A percentile compares a stretch with the other conserved stretches of the same genome.
Evolutionary conservation across 768 basidiomycete species (phyloP).

Genomic region (Gymnopilus dilepis): DNA sequence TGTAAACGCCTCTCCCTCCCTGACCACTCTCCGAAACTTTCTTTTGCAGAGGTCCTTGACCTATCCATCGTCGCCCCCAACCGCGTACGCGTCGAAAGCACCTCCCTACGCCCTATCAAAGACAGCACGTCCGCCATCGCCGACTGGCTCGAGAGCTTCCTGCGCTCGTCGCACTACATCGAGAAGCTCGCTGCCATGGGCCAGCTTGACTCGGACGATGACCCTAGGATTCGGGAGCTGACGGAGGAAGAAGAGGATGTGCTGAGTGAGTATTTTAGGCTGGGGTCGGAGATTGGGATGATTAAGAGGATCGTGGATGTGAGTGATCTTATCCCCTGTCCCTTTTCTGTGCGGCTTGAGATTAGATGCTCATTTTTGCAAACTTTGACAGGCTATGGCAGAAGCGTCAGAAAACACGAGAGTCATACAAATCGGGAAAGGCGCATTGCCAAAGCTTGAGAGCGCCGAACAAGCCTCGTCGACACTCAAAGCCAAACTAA

Average conservation of each 20-base stretch:
- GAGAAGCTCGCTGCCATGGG: constrained; percentile 23
- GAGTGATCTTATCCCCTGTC: not conserved
- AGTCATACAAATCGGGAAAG: constrained; percentile 15
- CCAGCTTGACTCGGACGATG: constrained; percentile 22
- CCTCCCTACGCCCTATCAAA: constrained; percentile 24
- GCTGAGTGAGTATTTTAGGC: constrained; percentile 42
- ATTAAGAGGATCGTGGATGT: constrained; percentile 31
- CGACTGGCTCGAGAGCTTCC: constrained; percentile 24
- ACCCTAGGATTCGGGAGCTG: constrained; percentile 38
- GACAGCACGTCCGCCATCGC: constrained; percentile 19
- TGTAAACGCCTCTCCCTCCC: no score
- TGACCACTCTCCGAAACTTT: not conserved
- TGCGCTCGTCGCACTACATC: constrained; percentile 24
- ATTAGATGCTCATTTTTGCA: no score
- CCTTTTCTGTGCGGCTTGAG: not conserved
- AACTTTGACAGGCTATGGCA: constrained; percentile 20
- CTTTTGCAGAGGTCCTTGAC: not conserved
- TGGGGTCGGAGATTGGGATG: constrained; percentile 36
- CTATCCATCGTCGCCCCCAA: not conserved
- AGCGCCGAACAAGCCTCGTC: not conserved
- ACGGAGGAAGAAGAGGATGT: constrained; percentile 39
- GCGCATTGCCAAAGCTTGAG: constrained; percentile 10
- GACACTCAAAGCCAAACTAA: constrained; percentile 18
- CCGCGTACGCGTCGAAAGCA: constrained; percentile 14
- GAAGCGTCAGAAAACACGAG: constrained; percentile 14